Base-by-base conservation (phyloP, 202 grass and related monocot genomes). In the Dendrocalamus latiflorus region DNA sequence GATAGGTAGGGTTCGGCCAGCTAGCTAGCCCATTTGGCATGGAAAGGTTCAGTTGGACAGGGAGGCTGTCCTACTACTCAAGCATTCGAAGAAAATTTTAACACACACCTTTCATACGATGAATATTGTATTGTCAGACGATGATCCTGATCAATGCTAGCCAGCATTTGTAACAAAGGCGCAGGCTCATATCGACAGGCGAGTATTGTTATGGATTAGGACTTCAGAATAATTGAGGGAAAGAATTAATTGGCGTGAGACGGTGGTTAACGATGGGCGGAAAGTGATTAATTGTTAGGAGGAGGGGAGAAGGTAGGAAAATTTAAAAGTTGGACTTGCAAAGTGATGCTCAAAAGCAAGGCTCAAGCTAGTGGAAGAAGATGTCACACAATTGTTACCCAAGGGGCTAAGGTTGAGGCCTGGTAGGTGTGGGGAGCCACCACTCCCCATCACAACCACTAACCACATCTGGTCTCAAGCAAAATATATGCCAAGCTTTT, bases 301-400 rank as follows among this genome's bases (percentile, higher is more conserved):
- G 16, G 13, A 43, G n/a, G 1, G 30, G 30, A 30, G 30, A 30
- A 3, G 33, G 4, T n/a, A n/a, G 30, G 26, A 49, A 65, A 9
- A 60, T 45, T 86, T 26, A 81, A 88, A 90, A 72, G 42, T 37
- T 65, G 65, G 45, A 69, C 59, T 50, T 83, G 81, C 77, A 85
- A 88, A 85, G 78, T 83, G 77, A 74, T 75, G 50, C 68, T 80
- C 38, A 38, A 68, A 97, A 84, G 82, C 30, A 85, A 43, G n/a
- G 56, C 61, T 86, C 56, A n/a, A 80, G 21, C 65, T 57, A 86
- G 91, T 94, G 89, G 89, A 83, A 75, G 74, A 78, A 90, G 75
- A 88, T 85, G 94, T 88, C 94, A 87, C 47, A 60, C 44, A 58
- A 81, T 64, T 12, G 21, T 5, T 38, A 70, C 65, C 87, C 48